These are phyloP conservation scores for Corchorus olitorius DNA, from an alignment of 345 rosid genomes.

Conservation along the genomic window DNA sequence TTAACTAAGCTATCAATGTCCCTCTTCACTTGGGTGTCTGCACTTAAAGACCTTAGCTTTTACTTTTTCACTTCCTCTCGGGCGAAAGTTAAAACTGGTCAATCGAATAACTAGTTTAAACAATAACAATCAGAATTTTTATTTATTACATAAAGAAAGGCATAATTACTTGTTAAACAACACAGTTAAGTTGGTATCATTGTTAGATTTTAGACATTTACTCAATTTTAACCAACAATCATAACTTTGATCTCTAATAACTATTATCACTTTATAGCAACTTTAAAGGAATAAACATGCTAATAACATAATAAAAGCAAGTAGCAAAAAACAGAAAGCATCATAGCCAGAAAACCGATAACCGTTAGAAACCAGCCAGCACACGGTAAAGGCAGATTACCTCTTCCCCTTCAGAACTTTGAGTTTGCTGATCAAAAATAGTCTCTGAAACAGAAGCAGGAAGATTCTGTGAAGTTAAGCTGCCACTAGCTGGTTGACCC, in stretches of 20 bases:
- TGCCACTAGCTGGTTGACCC: not conserved
- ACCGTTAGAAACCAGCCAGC: not conserved
- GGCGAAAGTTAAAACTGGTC: not conserved
- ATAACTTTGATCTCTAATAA: not conserved
- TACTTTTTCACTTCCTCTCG: not conserved
- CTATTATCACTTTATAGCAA: conserved; percentile 1
- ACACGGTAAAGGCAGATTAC: not conserved
- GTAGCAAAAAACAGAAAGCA: not conserved
- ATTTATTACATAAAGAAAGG: not conserved
- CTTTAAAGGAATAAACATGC: not conserved
- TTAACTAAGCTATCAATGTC: not conserved
- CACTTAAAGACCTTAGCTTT: not conserved
- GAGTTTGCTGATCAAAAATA: not conserved
- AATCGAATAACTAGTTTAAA: not conserved
- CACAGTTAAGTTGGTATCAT: not conserved
- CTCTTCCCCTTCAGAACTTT: not conserved
- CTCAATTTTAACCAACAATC: not conserved
- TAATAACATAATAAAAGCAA: not conserved
- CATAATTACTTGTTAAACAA: not conserved
- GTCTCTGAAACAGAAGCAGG: not conserved
- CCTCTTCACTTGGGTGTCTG: not conserved
- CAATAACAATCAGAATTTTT: not conserved
- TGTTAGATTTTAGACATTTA: not conserved
- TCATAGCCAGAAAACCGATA: not conserved
- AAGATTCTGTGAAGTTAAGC: not conserved